These are phyloP conservation scores for Tephrocybe rancida DNA, from an alignment of 768 basidiomycete species.

Conservation along the genomic window DNA sequence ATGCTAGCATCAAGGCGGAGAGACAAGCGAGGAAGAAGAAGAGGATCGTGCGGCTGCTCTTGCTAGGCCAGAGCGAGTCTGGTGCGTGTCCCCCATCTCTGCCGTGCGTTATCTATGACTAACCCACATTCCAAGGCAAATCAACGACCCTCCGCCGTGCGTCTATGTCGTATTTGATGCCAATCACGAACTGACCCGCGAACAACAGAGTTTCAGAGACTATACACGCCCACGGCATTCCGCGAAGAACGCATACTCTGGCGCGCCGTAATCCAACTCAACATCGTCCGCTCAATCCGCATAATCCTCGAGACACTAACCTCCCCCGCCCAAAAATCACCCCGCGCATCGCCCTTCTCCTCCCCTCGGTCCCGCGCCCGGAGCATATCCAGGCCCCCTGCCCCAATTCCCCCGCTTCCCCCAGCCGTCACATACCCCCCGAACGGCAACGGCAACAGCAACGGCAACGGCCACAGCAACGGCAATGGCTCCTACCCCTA, in stretches of 20 bases:
- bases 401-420: conserved; percentile 16
- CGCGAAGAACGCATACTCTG: conserved; percentile 78
- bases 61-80: conserved; percentile 84
- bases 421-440: conserved; percentile 19
- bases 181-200: conserved; percentile 10
- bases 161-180: conserved; percentile 28
- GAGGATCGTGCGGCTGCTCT: conserved; percentile 68
- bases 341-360: conserved; percentile 35
- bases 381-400: conserved; percentile 32
- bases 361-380: conserved; percentile 37
- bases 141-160: conserved; percentile 80
- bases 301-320: conserved; percentile 65
- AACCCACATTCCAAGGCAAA: conserved; percentile 52
- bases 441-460: background rate
- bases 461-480: conserved; percentile 10
- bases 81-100: conserved; percentile 44
- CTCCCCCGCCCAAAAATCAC: conserved; percentile 32
- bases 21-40: conserved; percentile 65
- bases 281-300: conserved; percentile 77
- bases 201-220: conserved; percentile 67
- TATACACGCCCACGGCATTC: conserved; percentile 77
- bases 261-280: conserved; percentile 83
- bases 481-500: conserved; percentile 6
- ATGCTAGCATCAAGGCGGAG: conserved; percentile 71
- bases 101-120: background rate